A percentile compares a stretch with the other conserved stretches of the same genome.
Evolutionary conservation across 805 yeast genomes (phyloP).

Genomic region (Cyberlindnera nakhonratchasimensis): DNA sequence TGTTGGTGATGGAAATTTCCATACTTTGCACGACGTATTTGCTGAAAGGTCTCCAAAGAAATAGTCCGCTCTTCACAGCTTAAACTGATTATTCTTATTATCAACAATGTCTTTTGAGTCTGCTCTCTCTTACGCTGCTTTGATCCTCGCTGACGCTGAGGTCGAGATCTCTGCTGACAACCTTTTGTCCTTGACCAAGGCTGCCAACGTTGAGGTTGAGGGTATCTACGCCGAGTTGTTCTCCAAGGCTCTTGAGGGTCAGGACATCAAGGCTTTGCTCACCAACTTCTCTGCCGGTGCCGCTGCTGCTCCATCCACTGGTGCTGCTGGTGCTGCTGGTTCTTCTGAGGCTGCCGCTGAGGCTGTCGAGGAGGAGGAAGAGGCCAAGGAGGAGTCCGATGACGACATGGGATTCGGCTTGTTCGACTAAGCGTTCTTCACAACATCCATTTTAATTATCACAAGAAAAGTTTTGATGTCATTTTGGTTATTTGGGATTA

Average conservation of each 20-base stretch:
- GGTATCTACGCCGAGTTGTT: constrained; percentile 82
- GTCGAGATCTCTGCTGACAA: constrained; percentile 83
- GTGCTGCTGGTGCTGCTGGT: constrained; percentile 62
- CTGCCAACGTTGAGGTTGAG: constrained; percentile 83
- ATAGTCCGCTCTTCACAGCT: constrained; percentile 31
- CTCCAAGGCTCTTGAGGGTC: constrained; percentile 85
- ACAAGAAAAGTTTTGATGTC: constrained; percentile 4
- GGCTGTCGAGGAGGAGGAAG: constrained; percentile 59
- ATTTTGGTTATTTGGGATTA: constrained; percentile 8
- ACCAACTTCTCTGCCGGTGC: constrained; percentile 69
- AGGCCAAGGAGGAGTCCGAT: constrained; percentile 53
- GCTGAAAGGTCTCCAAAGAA: constrained; percentile 22
- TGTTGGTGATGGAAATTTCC: constrained; percentile 1
- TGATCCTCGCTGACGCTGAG: constrained; percentile 90
- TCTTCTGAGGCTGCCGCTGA: constrained; percentile 60
- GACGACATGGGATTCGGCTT: constrained; percentile 95
- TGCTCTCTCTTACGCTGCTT: constrained; percentile 88
- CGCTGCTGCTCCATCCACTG: constrained; percentile 72
- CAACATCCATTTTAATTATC: constrained; percentile 4
- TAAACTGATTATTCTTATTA: constrained; percentile 31
- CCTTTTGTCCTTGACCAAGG: constrained; percentile 68
- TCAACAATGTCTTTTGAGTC: constrained; percentile 66
- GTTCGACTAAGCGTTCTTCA: constrained; percentile 59
- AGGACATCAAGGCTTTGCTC: constrained; percentile 77
- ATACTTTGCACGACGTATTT: neutral